Conservation (phyloP, 768 basidiomycete species). For the Xanthoconium purpureum region DNA sequence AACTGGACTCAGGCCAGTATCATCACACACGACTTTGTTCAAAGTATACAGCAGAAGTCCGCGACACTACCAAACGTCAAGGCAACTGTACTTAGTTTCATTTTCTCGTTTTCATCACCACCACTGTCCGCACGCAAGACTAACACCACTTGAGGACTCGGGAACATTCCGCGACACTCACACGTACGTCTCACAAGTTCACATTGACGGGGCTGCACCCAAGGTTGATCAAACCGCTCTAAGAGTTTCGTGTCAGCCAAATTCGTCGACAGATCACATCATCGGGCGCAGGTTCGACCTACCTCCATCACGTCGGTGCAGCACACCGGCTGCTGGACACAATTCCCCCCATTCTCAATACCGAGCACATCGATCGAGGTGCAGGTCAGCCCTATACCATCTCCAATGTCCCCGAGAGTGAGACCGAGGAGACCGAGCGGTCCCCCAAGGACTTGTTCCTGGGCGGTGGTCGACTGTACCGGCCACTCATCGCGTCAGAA, state of each 20-base stretch:
- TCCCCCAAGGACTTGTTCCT: neutral
- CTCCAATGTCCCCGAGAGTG: constrained; percentile 3
- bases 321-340: constrained; percentile 4
- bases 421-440: neutral
- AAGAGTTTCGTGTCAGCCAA: neutral
- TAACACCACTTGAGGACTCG: too few species aligned
- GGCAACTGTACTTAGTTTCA: neutral
- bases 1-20: too few species aligned
- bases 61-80: neutral
- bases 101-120: neutral
- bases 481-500: neutral
- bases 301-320: constrained; percentile 1
- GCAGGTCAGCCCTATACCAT: neutral
- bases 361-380: constrained; percentile 5
- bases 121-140: neutral
- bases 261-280: too few species aligned
- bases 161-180: neutral
- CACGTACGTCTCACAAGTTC: neutral
- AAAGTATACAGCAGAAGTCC: too few species aligned
- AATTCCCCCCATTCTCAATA: neutral
- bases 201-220: constrained; percentile 17
- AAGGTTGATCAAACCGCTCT: constrained; percentile 11
- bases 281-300: neutral
- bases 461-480: neutral
- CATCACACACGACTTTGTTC: too few species aligned